Evolutionary conservation across 441 rosid genomes (phyloP).

Genomic region (Manihot esculenta): DNA sequence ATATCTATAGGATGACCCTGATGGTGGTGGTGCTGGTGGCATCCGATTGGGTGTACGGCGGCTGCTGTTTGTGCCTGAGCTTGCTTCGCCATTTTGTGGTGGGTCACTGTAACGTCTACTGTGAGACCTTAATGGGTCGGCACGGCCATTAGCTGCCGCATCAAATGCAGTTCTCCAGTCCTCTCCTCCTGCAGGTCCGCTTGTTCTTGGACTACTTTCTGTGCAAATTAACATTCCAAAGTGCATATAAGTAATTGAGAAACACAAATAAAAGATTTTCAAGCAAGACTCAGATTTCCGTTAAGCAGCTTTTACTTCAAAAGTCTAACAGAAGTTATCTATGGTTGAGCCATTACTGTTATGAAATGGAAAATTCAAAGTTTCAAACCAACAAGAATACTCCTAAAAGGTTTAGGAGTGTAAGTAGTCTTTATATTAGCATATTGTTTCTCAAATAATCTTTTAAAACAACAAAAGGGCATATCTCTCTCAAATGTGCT

Average conservation of each 20-base stretch:
- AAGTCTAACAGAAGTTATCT: neutral
- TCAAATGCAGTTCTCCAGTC: constrained; percentile 99
- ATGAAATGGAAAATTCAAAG: neutral
- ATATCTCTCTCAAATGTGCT: too few relatives aligned
- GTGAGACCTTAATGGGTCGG: constrained; percentile 58
- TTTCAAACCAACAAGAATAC: neutral
- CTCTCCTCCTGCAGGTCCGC: constrained; percentile 59
- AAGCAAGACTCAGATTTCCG: neutral
- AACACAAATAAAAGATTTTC: neutral
- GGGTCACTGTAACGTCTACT: constrained; percentile 82
- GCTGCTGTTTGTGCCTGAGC: constrained; percentile 51
- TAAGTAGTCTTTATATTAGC: neutral
- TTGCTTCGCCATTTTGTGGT: constrained; percentile 74
- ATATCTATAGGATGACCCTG: constrained; percentile 65
- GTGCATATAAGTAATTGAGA: neutral
- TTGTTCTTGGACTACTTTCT: constrained; percentile 84
- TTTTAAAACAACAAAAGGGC: too few relatives aligned
- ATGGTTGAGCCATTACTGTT: neutral
- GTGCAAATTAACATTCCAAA: constrained; percentile 24
- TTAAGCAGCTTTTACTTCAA: neutral
- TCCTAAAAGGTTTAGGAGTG: neutral
- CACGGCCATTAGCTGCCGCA: constrained; percentile 69
- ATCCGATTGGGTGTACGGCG: constrained; percentile 81
- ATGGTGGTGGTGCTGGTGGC: constrained; percentile 94
- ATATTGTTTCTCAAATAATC: too few relatives aligned